A percentile compares a stretch with the other conserved stretches of the same genome.
Conservation (phyloP, 202 grass and related monocot genomes). For the Schoenoplectus tabernaemontani region DNA sequence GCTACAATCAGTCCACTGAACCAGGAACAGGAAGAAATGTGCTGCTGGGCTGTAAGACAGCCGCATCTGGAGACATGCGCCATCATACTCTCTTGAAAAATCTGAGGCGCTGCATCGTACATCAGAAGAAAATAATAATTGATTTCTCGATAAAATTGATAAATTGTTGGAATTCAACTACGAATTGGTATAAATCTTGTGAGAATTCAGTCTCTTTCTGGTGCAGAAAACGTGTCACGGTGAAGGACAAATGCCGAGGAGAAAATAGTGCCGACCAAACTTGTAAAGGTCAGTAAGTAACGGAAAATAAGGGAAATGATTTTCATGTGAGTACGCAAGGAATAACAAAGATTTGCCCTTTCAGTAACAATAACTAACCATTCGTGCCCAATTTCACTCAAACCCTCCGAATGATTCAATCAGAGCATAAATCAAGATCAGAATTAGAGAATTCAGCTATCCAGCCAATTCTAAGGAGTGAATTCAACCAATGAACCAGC, state of each 20-base stretch:
- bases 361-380: no score
- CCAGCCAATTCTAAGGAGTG: no score
- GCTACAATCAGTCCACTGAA: slow-evolving; percentile 82
- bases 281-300: neutral
- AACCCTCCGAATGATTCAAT: neutral
- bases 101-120: slow-evolving; percentile 64
- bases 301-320: neutral
- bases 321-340: neutral
- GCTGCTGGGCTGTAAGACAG: slow-evolving; percentile 83
- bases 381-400: neutral
- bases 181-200: neutral
- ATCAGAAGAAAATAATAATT: no score
- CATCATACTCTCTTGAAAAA: slow-evolving; percentile 76
- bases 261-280: neutral
- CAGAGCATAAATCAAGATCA: neutral
- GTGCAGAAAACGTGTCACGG: neutral
- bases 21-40: slow-evolving; percentile 80
- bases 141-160: no score
- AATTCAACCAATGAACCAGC: neutral
- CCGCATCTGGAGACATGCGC: slow-evolving; percentile 81
- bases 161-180: neutral
- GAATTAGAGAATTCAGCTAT: neutral
- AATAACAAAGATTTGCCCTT: no score
- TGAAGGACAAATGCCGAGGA: neutral
- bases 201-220: neutral